These are phyloP conservation scores for Alternaria tenuissima DNA, from an alignment of 2,329 filamentous ascomycete species.

Conservation along the genomic window DNA sequence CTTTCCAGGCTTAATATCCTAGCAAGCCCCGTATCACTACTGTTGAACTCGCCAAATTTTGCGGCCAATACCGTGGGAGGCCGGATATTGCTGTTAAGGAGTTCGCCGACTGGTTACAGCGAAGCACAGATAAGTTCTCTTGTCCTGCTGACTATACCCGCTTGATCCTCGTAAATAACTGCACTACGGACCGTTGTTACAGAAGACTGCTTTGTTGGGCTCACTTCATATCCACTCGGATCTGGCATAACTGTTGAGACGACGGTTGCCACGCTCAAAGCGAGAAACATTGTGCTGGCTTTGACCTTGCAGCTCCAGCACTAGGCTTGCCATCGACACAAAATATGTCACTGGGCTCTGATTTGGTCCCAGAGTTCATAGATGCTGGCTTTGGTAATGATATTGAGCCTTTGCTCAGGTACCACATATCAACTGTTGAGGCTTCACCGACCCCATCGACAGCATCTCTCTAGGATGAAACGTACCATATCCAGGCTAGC, in stretches of 20 bases:
- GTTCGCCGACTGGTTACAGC: conserved; percentile 17
- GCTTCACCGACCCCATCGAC: background rate
- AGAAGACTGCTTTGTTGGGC: no score
- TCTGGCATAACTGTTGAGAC: background rate
- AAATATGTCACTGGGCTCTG: background rate
- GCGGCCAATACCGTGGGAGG: conserved; percentile 14
- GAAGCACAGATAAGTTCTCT: conserved; percentile 16
- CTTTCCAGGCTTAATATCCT: conserved; percentile 21
- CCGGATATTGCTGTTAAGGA: conserved; percentile 19
- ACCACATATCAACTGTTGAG: background rate
- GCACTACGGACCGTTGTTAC: no score
- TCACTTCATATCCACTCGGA: no score
- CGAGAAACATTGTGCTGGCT: no score
- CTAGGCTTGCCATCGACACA: background rate
- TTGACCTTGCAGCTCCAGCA: background rate
- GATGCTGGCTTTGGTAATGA: background rate
- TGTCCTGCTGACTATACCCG: conserved; percentile 4
- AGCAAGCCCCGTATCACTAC: conserved; percentile 11
- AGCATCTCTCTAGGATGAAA: background rate
- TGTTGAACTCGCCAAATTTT: conserved; percentile 21
- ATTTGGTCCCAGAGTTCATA: background rate
- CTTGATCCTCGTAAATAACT: no score
- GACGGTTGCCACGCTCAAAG: no score
- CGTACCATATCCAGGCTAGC: background rate
- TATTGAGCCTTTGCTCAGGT: background rate